Base-by-base conservation (phyloP, 1,139 yeast genomes). In the Candida dubliniensis region DNA sequence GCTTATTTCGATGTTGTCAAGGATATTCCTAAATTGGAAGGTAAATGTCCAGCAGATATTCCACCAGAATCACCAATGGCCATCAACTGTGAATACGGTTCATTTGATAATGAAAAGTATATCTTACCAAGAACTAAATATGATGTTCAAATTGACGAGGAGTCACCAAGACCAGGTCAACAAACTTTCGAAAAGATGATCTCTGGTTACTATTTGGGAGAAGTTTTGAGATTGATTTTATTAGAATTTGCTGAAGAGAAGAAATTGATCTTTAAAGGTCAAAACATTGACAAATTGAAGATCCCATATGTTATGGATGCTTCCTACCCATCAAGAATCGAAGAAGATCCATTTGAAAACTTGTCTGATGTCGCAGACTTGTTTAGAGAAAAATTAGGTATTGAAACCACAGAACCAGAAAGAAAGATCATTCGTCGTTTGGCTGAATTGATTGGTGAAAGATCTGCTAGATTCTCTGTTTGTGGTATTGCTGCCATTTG, bases 101-200 rank as follows among this genome's bases (percentile, higher is more conserved):
- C 98, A 7, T 93, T 93, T 62, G 98, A 93, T 68, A 91, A 89
- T 62, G 96, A 89, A 67, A 95, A 86, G 61, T 53, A 66, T 11
- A 80, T 81, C 34, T 79, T 93, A 57, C 99, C 98, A 63, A 81
- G 97, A 72, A 91, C 96, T 52, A 84, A 83, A 63, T 91, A 84
- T 65, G 99, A 93, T 66, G 63, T 84, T 46, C 74, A 71, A 55
- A 84, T 93, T 53, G 99, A 93, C 67, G 73, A 71, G 37, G 85
- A 87, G 60, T 86, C 96, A 39, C 98, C 98, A 59, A 86, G 97
- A 71, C 98, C 98, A 42, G 91, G 95, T 54, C 96, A 91, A 71
- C 99, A 93, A 71, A 66, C 93, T 41, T 93, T 89, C 65, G 99
- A 93, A 74, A 93, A 93, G 75, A 90, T 93, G 97, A 89, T 91